A percentile compares a stretch with the other conserved stretches of the same genome.
phyloP scores from a whole-genome alignment of 2,329 filamentous ascomycete species.

The Pestalotiopsis sp. region DNA sequence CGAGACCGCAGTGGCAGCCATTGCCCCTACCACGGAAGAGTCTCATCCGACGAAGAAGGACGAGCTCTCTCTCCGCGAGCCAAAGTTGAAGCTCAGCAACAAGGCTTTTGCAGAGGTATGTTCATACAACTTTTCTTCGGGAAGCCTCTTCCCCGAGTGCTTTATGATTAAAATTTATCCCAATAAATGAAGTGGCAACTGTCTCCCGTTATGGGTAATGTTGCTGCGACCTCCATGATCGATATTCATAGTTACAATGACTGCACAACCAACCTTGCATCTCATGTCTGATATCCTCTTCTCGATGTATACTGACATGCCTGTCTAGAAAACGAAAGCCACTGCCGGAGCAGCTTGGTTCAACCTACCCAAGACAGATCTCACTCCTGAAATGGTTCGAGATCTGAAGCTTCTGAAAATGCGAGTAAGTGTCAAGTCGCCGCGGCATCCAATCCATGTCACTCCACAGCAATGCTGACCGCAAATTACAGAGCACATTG shows the following conservation, averaged over 20 bases:
- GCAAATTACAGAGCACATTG: background rate
- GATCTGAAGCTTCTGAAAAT: conserved; percentile 90
- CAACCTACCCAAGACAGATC: conserved; percentile 79
- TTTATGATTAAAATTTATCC: conserved; percentile 78
- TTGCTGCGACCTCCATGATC: conserved; percentile 66
- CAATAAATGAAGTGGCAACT: conserved; percentile 75
- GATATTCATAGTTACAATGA: conserved; percentile 78
- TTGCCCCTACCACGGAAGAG: background rate
- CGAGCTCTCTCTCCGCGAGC: conserved; percentile 29
- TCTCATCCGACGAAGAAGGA: conserved; percentile 14
- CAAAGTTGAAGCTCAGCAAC: conserved; percentile 29
- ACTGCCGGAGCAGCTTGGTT: conserved; percentile 86
- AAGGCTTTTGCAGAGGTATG: conserved; percentile 32
- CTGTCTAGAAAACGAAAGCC: conserved; percentile 27
- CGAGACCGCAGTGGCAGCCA: background rate
- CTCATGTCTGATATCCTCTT: conserved; percentile 8
- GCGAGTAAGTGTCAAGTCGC: conserved; percentile 57
- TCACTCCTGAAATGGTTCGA: conserved; percentile 84
- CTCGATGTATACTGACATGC: background rate
- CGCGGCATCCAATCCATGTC: background rate
- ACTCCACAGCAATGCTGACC: background rate
- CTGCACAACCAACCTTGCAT: conserved; percentile 27
- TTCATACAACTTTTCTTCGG: conserved; percentile 6
- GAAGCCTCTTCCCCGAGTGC: conserved; percentile 12
- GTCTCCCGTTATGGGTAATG: conserved; percentile 78